phyloP scores from a whole-genome alignment of 257 asterid species.

The Eustoma russellianum region DNA sequence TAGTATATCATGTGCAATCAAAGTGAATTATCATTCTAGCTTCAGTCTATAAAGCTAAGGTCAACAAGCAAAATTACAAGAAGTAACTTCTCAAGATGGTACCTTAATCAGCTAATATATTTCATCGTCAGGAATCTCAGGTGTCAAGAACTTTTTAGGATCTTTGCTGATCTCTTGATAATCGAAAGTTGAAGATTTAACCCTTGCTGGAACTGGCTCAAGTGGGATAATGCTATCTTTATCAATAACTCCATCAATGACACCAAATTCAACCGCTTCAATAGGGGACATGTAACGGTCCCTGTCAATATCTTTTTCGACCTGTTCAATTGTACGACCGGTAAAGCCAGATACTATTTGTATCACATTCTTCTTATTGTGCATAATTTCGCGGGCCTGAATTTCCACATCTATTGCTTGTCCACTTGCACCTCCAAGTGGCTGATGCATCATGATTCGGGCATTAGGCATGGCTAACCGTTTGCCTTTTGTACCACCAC shows the following conservation, averaged over 20 bases:
- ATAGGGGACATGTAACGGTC: conserved; percentile 94
- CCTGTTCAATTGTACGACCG: conserved; percentile 74
- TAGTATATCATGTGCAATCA: neutral
- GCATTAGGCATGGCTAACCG: conserved; percentile 96
- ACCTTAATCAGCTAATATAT: conserved; percentile 52
- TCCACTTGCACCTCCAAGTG: conserved; percentile 93
- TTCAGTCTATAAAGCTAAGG: neutral
- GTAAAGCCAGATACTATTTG: conserved; percentile 53
- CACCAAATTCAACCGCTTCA: conserved; percentile 89
- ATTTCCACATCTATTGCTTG: conserved; percentile 84
- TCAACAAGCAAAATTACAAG: neutral
- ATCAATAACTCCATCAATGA: conserved; percentile 88
- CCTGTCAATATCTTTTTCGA: conserved; percentile 81
- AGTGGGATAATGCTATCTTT: conserved; percentile 74
- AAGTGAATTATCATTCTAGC: neutral
- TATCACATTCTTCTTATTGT: conserved; percentile 63
- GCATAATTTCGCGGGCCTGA: conserved; percentile 85
- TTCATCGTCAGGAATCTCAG: conserved; percentile 82
- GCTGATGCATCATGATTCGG: conserved; percentile 89
- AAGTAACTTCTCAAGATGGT: neutral
- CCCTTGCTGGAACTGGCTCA: conserved; percentile 67
- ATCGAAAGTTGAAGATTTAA: conserved; percentile 48
- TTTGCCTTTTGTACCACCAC: conserved; percentile 92
- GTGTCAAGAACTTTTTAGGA: conserved; percentile 51
- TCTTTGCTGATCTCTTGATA: conserved; percentile 48